A percentile compares a stretch with the other conserved stretches of the same genome.
Evolutionary conservation across 805 yeast genomes (phyloP).

Genomic region (Pichia rugopelliculosa): DNA sequence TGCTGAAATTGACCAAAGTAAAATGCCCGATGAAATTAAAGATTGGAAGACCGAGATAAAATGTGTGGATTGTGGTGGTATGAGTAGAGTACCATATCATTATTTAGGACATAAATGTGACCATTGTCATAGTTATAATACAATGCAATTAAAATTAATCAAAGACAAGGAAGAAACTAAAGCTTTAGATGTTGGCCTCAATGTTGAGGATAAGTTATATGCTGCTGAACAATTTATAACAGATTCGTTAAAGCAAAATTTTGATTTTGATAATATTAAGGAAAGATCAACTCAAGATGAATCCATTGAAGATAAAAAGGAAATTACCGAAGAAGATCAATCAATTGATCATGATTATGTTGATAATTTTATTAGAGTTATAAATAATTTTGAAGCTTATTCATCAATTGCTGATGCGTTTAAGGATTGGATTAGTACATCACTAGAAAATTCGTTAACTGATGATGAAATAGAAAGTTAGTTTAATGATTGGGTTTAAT

Average conservation of each 20-base stretch:
- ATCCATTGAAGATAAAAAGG: constrained; percentile 5
- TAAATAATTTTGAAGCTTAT: constrained; percentile 29
- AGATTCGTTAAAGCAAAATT: constrained; percentile 27
- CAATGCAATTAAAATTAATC: constrained; percentile 60
- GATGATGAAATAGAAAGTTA: not conserved
- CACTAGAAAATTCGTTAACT: not conserved
- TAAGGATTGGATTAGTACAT: constrained; percentile 27
- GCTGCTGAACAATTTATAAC: constrained; percentile 12
- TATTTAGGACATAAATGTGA: constrained; percentile 82
- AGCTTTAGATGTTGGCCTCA: constrained; percentile 13
- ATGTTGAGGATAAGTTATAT: not conserved
- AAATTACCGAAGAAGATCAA: constrained; percentile 15
- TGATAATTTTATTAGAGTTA: constrained; percentile 28
- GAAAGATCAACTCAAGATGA: constrained; percentile 1
- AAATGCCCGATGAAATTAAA: constrained; percentile 72
- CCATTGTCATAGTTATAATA: constrained; percentile 82
- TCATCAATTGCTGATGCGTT: constrained; percentile 30
- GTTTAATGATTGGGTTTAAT: not conserved
- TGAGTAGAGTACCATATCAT: constrained; percentile 68
- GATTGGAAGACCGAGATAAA: constrained; percentile 68
- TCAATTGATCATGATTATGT: constrained; percentile 22
- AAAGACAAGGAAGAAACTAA: constrained; percentile 47
- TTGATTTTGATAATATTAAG: constrained; percentile 24
- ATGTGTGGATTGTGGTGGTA: constrained; percentile 85
- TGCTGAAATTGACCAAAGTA: constrained; percentile 68